Base-by-base conservation (phyloP, 495 filamentous ascomycete species). In the Tuber melanosporum region DNA sequence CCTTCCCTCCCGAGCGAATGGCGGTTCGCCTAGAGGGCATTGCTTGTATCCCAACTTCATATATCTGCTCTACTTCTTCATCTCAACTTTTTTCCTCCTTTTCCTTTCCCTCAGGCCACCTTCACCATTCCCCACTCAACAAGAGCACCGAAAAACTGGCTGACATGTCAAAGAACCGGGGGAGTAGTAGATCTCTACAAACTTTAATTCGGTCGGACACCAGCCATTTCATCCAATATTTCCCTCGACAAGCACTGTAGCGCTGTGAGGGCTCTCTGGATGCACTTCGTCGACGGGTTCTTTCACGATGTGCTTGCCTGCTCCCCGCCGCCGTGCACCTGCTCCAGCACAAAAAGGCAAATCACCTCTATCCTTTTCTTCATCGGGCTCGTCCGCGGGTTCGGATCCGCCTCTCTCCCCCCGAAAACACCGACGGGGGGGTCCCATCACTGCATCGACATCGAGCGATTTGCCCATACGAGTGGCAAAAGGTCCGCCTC, bases 281-380 rank as follows among this genome's bases (percentile, higher is more conserved):
- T 79, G 77, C 71, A 78, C 77, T 73, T 19, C 45, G 71, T 62
- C 75, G 71, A 20, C 62, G 75, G 32, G 39, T 46, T 71, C 76
- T 47, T 69, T 49, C 66, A 71, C 77, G 22, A 80, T 80, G 78
- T 80, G 78, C 57, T 57, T 80, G 15, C 73, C 78, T 36, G 73
- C 78, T 71, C 73, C 73, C 62, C 73, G 77, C 42, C 78, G 73
- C 47, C 77, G 77, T 26, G 52, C 52, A 12, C 77, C 70, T 70
- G 74, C 77, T 47, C 73, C 77, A 47, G 75, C 71, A 46, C 19
- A 62, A 36, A 78, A 46, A 17, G 78, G 73, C 45, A 80, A 80
- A 52, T 76, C 77, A 12, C 78, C 77, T 26, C 78, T 76, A 10
- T 80, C 78, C 32, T 80, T 75, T 36, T 78, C 78, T 43, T 80